Percentiles rank a stretch among this genome's conserved stretches.
phyloP scores from a whole-genome alignment of 106 monocot genomes.

The Iris macrosiphon region DNA sequence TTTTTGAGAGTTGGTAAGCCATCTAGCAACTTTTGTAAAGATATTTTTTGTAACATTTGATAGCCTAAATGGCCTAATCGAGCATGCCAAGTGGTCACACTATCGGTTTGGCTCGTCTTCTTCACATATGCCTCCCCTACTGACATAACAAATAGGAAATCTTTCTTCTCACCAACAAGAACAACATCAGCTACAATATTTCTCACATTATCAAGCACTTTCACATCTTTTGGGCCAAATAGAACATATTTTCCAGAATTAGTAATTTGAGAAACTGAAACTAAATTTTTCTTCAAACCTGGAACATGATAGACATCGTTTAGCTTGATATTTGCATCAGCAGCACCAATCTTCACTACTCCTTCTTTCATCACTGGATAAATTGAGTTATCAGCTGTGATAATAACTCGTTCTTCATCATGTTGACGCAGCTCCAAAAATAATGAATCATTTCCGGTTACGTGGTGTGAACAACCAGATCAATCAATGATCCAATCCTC shows the following conservation, averaged over 20 bases:
- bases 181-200: constrained; percentile 1
- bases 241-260: constrained; percentile 10
- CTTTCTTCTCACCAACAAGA: constrained; percentile 5
- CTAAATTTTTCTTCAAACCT: constrained; percentile 4
- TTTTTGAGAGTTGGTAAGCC: no score
- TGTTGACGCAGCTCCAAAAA: constrained; percentile 6
- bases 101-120: no score
- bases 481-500: constrained; percentile 8
- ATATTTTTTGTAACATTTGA: no score
- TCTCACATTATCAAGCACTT: not conserved
- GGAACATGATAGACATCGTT: constrained; percentile 12
- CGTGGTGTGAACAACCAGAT: constrained; percentile 12
- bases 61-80: no score
- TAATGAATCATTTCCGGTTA: constrained; percentile 2
- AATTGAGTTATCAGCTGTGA: constrained; percentile 1
- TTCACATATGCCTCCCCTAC: not conserved
- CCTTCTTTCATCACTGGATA: constrained; percentile 3
- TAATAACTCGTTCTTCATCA: not conserved
- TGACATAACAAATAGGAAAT: not conserved
- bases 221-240: constrained; percentile 5
- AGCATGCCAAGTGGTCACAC: no score
- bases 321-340: not conserved
- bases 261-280: constrained; percentile 11
- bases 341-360: not conserved
- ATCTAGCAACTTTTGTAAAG: no score